phyloP scores from a whole-genome alignment of 2,329 filamentous ascomycete genomes.

The Zasmidium angulare region DNA sequence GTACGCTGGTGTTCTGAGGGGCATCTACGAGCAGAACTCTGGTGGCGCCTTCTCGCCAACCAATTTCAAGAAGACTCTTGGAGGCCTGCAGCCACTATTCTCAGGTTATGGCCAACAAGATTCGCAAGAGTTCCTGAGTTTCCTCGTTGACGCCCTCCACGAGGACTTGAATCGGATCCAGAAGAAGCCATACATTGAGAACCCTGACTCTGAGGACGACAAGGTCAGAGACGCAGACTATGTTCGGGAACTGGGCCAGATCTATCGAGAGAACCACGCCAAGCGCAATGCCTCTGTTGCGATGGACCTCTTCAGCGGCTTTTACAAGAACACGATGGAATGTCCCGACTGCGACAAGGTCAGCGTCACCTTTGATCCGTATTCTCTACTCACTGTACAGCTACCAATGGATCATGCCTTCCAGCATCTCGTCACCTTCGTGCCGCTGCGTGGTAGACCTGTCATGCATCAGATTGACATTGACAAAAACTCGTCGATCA shows the following conservation, averaged over 20 bases:
- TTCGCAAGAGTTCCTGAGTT: constrained; percentile 94
- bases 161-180: constrained; percentile 92
- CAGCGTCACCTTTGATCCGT: constrained; percentile 98
- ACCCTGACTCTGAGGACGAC: constrained; percentile 95
- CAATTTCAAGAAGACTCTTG: constrained; percentile 79
- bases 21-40: constrained; percentile 71
- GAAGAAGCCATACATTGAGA: constrained; percentile 96
- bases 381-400: constrained; percentile 89
- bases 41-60: constrained; percentile 72
- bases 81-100: constrained; percentile 78
- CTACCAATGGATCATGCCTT: constrained; percentile 84
- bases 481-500: constrained; percentile 71
- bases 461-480: constrained; percentile 75
- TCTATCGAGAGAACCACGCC: constrained; percentile 89
- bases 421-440: constrained; percentile 71
- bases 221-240: constrained; percentile 82
- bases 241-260: constrained; percentile 79
- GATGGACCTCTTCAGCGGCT: constrained; percentile 91
- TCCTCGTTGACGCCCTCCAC: constrained; percentile 88
- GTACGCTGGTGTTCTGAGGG: constrained; percentile 73
- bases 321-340: constrained; percentile 96
- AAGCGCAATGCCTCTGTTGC: constrained; percentile 92
- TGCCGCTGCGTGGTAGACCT: constrained; percentile 70
- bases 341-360: constrained; percentile 91
- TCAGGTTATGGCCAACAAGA: constrained; percentile 96